phyloP scores from a whole-genome alignment of 140 eudicot species.

The Eryngium alpinum region DNA sequence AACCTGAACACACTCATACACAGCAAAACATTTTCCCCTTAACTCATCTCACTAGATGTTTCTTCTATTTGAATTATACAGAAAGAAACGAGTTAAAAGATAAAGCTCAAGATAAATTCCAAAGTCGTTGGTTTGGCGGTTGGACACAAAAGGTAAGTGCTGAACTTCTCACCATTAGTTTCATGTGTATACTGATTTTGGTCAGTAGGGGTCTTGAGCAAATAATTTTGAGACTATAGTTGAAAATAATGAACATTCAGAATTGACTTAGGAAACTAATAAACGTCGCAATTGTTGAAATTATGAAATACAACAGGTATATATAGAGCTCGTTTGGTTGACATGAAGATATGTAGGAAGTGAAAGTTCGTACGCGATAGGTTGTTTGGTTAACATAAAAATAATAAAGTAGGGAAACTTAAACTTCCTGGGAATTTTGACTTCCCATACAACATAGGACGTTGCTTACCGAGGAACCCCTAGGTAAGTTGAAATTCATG shows the following conservation, averaged over 20 bases:
- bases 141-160: slow-evolving; percentile 60
- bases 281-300: too few relatives aligned
- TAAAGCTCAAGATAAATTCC: slow-evolving; percentile 36
- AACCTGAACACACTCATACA: neutral
- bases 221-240: neutral
- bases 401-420: too few relatives aligned
- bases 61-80: slow-evolving; percentile 20
- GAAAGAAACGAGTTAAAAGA: slow-evolving; percentile 23
- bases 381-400: too few relatives aligned
- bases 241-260: neutral
- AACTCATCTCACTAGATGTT: neutral
- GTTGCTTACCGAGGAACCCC: too few relatives aligned
- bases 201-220: neutral
- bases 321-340: too few relatives aligned
- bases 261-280: neutral
- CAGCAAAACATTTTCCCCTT: neutral
- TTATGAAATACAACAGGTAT: too few relatives aligned
- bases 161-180: neutral
- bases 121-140: slow-evolving; percentile 94
- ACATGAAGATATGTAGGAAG: too few relatives aligned
- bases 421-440: too few relatives aligned
- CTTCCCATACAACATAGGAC: too few relatives aligned
- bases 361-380: too few relatives aligned
- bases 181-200: neutral
- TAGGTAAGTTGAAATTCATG: too few relatives aligned